Evolutionary conservation across 2,329 filamentous ascomycete species (phyloP), one percentile per base, ranked within the genome.

Genomic region (Exophiala phaeomuriformis): DNA sequence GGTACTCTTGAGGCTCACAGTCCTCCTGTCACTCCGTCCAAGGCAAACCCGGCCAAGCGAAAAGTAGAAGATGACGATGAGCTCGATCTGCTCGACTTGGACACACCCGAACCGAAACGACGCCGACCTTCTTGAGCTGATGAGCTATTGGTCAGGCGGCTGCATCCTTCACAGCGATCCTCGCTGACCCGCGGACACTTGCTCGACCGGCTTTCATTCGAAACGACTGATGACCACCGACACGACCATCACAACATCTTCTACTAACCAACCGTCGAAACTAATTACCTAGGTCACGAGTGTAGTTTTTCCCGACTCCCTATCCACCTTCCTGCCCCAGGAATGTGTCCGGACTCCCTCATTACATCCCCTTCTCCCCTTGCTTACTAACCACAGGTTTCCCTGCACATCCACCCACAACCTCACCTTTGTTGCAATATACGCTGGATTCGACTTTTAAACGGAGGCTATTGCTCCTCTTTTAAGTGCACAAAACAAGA

Each of bases 11-110:
- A 43, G 39, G 19, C 47, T 31, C 33, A 33, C 19, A 50, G 55
- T 50, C 36, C 56, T 47, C 56, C 56, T 31, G 29, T 51, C 8
- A 61, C 58, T n/a, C 56, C 60, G 3, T 50, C 49, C 31, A 57
- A 58, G 30, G 30, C 8, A 31, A 51, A 45, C n/a, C 49, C 48
- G 7, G 43, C 47, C n/a, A 63, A 63, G 50, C 60, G 61, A 41
- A 63, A 63, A 37, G 55, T 51, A 28, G 54, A 50, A 19, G 58
- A 61, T 19, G 61, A 61, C 10, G 58, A 63, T 39, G 61, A 63
- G 35, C 32, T 61, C 37, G 35, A 54, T 28, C 48, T 54, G 9
- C 48, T 64, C 4, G 58, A 61, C 30, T 40, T 60, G 19, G 56
- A 59, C 35, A 63, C 59, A 3, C 62, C 62, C 7, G 55, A 61